phyloP scores from a whole-genome alignment of 345 rosid genomes.

The Acer saccharum region DNA sequence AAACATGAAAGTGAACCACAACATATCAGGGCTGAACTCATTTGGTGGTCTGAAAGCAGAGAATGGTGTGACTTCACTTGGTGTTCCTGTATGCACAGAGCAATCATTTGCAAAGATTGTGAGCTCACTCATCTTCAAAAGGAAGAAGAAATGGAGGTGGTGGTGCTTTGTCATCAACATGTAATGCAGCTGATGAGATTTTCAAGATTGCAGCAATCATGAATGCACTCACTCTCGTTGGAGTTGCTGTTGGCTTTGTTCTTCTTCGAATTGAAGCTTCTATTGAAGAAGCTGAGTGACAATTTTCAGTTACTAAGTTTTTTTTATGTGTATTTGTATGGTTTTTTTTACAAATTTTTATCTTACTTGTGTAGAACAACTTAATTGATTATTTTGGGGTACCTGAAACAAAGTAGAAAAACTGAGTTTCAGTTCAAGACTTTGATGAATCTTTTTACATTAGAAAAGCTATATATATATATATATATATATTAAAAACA shows the following conservation, averaged over 20 bases:
- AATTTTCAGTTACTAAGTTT: not conserved
- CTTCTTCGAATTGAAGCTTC: constrained; percentile 51
- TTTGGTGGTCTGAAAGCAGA: constrained; percentile 54
- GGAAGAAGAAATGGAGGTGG: constrained; percentile 33
- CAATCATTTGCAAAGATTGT: constrained; percentile 48
- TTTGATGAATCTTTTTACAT: not conserved
- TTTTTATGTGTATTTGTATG: not conserved
- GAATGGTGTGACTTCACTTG: constrained; percentile 39
- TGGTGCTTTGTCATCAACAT: constrained; percentile 41
- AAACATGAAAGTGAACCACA: constrained; percentile 21
- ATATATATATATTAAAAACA: no score
- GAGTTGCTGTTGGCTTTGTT: constrained; percentile 55
- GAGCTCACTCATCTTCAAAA: constrained; percentile 36
- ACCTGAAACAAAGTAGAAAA: not conserved
- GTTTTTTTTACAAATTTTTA: not conserved
- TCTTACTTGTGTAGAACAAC: constrained; percentile 5
- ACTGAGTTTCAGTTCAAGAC: constrained; percentile 3
- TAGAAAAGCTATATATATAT: no score
- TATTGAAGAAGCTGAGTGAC: constrained; percentile 42
- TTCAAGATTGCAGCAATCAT: constrained; percentile 55
- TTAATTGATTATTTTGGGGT: constrained; percentile 8
- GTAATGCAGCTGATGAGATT: constrained; percentile 43
- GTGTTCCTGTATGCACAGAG: constrained; percentile 34
- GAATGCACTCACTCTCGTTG: constrained; percentile 51
- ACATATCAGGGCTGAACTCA: constrained; percentile 44